Evolutionary conservation across 2,329 filamentous ascomycete genomes (phyloP).

Genomic region (Xylariaceae sp.): DNA sequence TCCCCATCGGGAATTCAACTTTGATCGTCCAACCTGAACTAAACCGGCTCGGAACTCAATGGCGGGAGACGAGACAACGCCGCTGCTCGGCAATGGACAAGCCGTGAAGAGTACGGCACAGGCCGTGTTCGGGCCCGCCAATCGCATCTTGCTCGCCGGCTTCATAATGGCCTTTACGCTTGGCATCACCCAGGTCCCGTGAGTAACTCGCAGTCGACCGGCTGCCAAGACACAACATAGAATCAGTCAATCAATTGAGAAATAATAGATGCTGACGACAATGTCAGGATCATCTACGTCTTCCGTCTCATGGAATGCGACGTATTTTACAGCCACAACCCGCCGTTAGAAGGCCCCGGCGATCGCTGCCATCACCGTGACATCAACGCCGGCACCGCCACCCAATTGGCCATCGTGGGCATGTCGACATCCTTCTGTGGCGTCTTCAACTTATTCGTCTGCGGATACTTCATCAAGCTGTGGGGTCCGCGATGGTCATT

Average conservation of each 20-base stretch:
- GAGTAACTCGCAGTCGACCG: constrained; percentile 16
- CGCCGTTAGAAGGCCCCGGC: constrained; percentile 48
- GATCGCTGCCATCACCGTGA: constrained; percentile 63
- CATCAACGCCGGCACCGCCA: constrained; percentile 67
- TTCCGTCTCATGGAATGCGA: constrained; percentile 75
- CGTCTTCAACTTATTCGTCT: constrained; percentile 65
- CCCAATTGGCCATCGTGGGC: constrained; percentile 65
- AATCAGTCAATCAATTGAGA: not conserved
- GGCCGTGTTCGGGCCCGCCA: constrained; percentile 31
- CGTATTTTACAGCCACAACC: constrained; percentile 64
- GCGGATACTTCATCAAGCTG: constrained; percentile 67
- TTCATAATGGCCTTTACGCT: constrained; percentile 38
- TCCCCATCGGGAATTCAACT: too few species aligned
- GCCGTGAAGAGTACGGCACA: constrained; percentile 8
- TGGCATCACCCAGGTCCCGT: constrained; percentile 38
- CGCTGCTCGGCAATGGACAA: constrained; percentile 15
- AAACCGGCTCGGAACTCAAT: constrained; percentile 5
- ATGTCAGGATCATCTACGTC: constrained; percentile 57
- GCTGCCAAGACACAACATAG: not conserved
- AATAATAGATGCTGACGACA: constrained; percentile 4
- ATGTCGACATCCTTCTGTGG: constrained; percentile 71
- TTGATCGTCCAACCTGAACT: not conserved
- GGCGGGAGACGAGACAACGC: constrained; percentile 29
- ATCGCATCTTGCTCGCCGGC: constrained; percentile 37
- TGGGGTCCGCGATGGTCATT: constrained; percentile 67